Evolutionary conservation across 306 rosid genomes (phyloP).

Genomic region (Gastrolobium bilobum): DNA sequence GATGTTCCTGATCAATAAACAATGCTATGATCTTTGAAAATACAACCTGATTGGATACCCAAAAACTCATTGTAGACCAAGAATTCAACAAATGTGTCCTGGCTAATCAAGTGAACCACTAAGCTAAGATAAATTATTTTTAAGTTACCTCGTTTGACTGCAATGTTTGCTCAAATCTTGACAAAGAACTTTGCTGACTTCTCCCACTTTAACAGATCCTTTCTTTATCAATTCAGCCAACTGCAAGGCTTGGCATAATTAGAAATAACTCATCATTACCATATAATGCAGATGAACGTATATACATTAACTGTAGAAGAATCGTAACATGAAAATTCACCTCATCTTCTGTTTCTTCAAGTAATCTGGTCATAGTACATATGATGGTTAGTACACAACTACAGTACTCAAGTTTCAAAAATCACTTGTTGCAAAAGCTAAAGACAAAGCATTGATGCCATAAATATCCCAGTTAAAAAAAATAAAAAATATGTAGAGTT

Average conservation of each 20-base stretch:
- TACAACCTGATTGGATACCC: neutral
- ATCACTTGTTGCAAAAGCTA: slow-evolving; percentile 40
- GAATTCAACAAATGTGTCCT: slow-evolving; percentile 11
- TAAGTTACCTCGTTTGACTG: slow-evolving; percentile 67
- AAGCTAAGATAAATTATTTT: slow-evolving; percentile 38
- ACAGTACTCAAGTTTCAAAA: slow-evolving; percentile 33
- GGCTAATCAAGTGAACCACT: slow-evolving; percentile 35
- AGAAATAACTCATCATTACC: slow-evolving; percentile 5
- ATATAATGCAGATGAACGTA: slow-evolving; percentile 32
- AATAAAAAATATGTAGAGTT: slow-evolving; percentile 19
- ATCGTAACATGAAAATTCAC: slow-evolving; percentile 56
- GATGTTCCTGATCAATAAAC: slow-evolving; percentile 34
- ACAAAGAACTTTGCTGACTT: slow-evolving; percentile 87
- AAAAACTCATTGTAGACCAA: slow-evolving; percentile 20
- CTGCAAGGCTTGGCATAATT: slow-evolving; percentile 56
- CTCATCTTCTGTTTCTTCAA: slow-evolving; percentile 95
- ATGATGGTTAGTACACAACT: slow-evolving; percentile 55
- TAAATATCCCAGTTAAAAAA: slow-evolving; percentile 22
- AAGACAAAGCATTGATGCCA: slow-evolving; percentile 33
- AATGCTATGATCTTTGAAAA: slow-evolving; percentile 16
- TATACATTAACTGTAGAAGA: slow-evolving; percentile 43
- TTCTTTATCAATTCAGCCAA: slow-evolving; percentile 84
- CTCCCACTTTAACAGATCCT: slow-evolving; percentile 81
- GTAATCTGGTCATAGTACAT: slow-evolving; percentile 70
- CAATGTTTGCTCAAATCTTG: slow-evolving; percentile 92